A percentile compares a stretch with the other conserved stretches of the same genome.
These are phyloP conservation scores for Cucurbita ficifolia DNA, from an alignment of 306 rosid species.

Conservation along the genomic window DNA sequence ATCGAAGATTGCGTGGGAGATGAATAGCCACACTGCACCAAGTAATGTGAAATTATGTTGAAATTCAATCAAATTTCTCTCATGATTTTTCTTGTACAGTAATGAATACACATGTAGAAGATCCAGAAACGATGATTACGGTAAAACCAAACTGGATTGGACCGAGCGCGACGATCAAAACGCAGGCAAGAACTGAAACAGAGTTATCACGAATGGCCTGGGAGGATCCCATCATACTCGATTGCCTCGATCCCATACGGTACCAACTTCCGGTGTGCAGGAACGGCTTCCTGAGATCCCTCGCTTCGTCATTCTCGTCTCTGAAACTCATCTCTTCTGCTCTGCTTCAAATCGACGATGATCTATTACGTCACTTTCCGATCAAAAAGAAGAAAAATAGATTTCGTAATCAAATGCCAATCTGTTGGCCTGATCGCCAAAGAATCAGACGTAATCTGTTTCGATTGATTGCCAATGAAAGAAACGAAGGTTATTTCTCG, in stretches of 20 bases:
- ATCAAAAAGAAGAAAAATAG: not conserved
- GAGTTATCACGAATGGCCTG: conserved; percentile 53
- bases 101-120: not conserved
- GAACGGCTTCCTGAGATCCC: conserved; percentile 66
- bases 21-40: conserved; percentile 52
- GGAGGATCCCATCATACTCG: conserved; percentile 43
- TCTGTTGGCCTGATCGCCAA: not conserved
- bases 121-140: not conserved
- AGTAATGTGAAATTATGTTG: not conserved
- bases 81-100: not conserved
- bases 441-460: not conserved
- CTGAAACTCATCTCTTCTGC: conserved; percentile 12
- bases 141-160: conserved; percentile 89
- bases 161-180: conserved; percentile 69
- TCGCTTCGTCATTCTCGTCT: conserved; percentile 38
- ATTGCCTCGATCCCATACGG: conserved; percentile 60
- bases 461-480: not conserved
- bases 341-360: not conserved
- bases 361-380: not conserved
- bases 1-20: conserved; percentile 65
- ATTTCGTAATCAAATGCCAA: not conserved
- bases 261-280: conserved; percentile 87
- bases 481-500: not conserved
- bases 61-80: not conserved
- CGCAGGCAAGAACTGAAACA: conserved; percentile 68